These are phyloP conservation scores for Fusarium praegraminearum DNA, from an alignment of 2,329 filamentous ascomycete genomes.

Conservation along the genomic window DNA sequence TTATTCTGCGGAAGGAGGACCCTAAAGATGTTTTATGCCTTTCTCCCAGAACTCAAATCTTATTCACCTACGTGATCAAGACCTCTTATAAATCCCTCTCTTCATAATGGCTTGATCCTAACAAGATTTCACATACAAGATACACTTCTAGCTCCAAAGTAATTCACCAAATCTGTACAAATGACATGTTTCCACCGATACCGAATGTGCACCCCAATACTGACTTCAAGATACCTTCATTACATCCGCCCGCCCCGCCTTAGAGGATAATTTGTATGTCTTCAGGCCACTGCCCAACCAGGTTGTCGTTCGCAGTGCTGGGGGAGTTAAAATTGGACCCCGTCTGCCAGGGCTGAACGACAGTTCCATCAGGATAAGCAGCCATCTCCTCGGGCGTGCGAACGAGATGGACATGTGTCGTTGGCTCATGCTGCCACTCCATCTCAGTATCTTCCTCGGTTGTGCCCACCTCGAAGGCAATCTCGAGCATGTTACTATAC, in stretches of 20 bases:
- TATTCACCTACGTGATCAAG: background rate
- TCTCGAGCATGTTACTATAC: conserved; percentile 13
- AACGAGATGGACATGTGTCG: conserved; percentile 29
- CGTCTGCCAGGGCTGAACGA: background rate
- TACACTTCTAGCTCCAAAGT: background rate
- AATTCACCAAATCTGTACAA: background rate
- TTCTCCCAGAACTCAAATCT: background rate
- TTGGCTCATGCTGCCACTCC: conserved; percentile 37
- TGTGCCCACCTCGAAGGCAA: conserved; percentile 1
- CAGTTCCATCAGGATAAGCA: conserved; percentile 16
- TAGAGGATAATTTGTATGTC: background rate
- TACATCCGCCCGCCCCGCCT: background rate
- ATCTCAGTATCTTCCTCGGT: conserved; percentile 17
- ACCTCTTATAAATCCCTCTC: background rate
- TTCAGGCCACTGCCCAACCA: background rate
- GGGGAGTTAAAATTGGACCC: background rate
- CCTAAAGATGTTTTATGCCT: background rate
- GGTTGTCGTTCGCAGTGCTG: background rate
- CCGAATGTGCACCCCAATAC: background rate
- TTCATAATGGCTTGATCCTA: background rate
- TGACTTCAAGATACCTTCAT: background rate
- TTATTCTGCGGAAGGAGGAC: background rate
- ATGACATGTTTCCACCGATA: background rate
- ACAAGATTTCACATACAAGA: background rate
- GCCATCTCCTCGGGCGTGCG: conserved; percentile 13